Conservation (phyloP, 495 filamentous ascomycete species). For the Penicillium tannophilum region DNA sequence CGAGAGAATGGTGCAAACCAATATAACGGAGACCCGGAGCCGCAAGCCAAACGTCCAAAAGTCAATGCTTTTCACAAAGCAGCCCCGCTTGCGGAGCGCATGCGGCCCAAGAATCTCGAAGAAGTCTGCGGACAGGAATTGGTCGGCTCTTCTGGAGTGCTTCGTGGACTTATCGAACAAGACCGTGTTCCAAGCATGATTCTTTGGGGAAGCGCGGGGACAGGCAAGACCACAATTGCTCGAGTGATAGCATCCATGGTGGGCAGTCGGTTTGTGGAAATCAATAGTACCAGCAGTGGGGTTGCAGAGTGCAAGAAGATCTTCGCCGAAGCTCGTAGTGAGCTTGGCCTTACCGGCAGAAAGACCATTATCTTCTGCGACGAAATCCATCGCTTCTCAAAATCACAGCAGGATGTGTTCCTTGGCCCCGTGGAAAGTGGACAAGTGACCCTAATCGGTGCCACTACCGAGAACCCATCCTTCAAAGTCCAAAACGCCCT, state of each 20-base stretch:
- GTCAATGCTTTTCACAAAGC: slow-evolving; percentile 62
- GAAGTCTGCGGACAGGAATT: slow-evolving; percentile 91
- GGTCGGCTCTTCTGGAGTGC: slow-evolving; percentile 78
- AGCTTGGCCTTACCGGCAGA: slow-evolving; percentile 77
- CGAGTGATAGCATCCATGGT: slow-evolving; percentile 84
- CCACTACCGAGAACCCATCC: slow-evolving; percentile 94
- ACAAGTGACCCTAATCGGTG: slow-evolving; percentile 87
- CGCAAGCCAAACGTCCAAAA: slow-evolving; percentile 61
- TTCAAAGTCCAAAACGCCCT: slow-evolving; percentile 93
- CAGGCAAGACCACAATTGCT: slow-evolving; percentile 96
- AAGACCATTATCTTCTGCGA: slow-evolving; percentile 98
- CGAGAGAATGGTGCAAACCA: slow-evolving; percentile 23
- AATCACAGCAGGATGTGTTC: slow-evolving; percentile 94
- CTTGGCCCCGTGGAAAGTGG: slow-evolving; percentile 90
- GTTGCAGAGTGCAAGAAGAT: slow-evolving; percentile 97
- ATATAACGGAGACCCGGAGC: slow-evolving; percentile 28
- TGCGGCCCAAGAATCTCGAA: slow-evolving; percentile 82
- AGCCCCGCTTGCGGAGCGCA: slow-evolving; percentile 88
- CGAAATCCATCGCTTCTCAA: slow-evolving; percentile 94
- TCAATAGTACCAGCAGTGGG: slow-evolving; percentile 88
- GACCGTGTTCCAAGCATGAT: slow-evolving; percentile 93
- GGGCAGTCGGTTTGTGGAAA: slow-evolving; percentile 87
- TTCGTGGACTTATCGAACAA: slow-evolving; percentile 87
- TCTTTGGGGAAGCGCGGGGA: slow-evolving; percentile 88
- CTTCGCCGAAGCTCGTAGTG: slow-evolving; percentile 81